Base-by-base conservation (phyloP, 257 asterid species). In the Forsythia viridissima region DNA sequence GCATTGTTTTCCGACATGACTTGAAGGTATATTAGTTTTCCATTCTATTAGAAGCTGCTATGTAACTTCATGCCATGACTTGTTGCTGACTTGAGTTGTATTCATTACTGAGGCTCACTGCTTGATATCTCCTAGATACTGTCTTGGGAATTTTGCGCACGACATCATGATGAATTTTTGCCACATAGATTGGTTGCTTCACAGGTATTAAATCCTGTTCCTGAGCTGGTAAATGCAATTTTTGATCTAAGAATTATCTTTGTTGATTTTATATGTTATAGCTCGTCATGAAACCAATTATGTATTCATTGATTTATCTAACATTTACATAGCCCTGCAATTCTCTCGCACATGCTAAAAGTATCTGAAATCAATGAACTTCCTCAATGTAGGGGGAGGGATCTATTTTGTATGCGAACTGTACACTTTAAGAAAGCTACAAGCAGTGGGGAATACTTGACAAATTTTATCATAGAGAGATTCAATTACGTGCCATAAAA, bases 91-190 rank as follows among this genome's bases (percentile, higher is more conserved):
- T 52, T 68, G 20, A 38, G 52, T 72, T 40, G 38, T 40, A 55
- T 52, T 57, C 69, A 67, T 21, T 51, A 40, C 57, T 41, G 57
- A 16, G 38, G 72, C 48, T 71, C n/a, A 18, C 71, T 80, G 77
- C 74, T 59, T 42, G 70, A 71, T 68, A 18, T 77, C 38, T 80
- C 77, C 63, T 70, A 91, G 96, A 92, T 92, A 66, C 46, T 87
- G 70, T 89, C 88, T 51, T 92, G 96, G 97, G 89, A 89, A 77
- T 91, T 92, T 40, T 92, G 96, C 67, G 83, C 81, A 4, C 77
- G 24, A 61, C 80, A 77, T 77, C 97, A 92, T 11, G 91, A 91
- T 73, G 96, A 89, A 37, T 82, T 74, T 79, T 61, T 91, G 76
- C 84, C 73, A 37, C 90, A 83, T 13, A 59, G 85, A 59, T 77